Conservation (phyloP, 1,284 basidiomycete species). For the Irpex sp. region DNA sequence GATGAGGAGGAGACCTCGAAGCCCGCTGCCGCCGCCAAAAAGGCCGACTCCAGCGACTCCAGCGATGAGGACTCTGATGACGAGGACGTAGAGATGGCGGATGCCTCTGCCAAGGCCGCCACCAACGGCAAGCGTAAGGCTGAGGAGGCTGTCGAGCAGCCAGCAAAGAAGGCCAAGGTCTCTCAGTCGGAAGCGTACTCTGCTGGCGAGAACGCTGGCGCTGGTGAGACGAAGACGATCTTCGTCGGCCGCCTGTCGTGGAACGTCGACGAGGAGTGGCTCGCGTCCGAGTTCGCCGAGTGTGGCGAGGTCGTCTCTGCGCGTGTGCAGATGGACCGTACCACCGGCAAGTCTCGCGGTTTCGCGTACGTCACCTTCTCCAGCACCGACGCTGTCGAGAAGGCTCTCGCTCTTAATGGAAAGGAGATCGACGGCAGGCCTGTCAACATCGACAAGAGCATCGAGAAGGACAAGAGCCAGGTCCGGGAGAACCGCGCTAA, state of each 20-base stretch:
- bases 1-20: slow-evolving; percentile 18
- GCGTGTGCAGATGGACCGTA: slow-evolving; percentile 89
- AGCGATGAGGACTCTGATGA: slow-evolving; percentile 32
- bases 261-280: slow-evolving; percentile 98
- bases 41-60: slow-evolving; percentile 7
- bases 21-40: slow-evolving; percentile 13
- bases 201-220: slow-evolving; percentile 32
- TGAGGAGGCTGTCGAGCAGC: slow-evolving; percentile 53
- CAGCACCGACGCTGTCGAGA: slow-evolving; percentile 69
- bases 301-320: slow-evolving; percentile 89
- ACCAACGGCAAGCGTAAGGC: slow-evolving; percentile 79
- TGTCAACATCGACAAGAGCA: slow-evolving; percentile 84
- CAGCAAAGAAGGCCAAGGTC: slow-evolving; percentile 84
- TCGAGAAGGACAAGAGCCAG: slow-evolving; percentile 50
- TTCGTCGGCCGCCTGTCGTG: slow-evolving; percentile 95
- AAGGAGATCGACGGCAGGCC: slow-evolving; percentile 91
- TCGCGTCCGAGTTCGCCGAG: slow-evolving; percentile 85
- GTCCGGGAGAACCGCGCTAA: slow-evolving; percentile 70
- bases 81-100: slow-evolving; percentile 61
- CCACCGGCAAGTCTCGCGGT: slow-evolving; percentile 83
- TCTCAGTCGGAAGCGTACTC: slow-evolving; percentile 49
- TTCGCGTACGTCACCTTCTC: slow-evolving; percentile 97
- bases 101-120: slow-evolving; percentile 35
- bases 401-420: slow-evolving; percentile 75
- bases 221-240: slow-evolving; percentile 67